Conservation (phyloP, 2,329 filamentous ascomycete genomes). For the Helotiales sp. region DNA sequence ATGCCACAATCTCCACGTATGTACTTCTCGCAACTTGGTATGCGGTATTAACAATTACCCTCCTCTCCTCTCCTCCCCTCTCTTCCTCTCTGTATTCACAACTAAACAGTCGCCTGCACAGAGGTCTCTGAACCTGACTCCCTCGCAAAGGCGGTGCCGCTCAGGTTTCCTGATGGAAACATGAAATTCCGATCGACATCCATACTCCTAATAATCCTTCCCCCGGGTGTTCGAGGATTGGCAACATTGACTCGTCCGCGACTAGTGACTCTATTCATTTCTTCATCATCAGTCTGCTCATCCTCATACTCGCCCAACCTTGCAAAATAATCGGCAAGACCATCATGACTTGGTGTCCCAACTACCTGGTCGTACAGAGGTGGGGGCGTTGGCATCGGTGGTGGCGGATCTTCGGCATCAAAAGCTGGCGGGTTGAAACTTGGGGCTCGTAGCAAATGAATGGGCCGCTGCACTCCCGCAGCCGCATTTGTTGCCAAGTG, state of each 20-base stretch:
- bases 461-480: slow-evolving; percentile 43
- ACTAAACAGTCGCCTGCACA: background rate
- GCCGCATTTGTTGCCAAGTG: slow-evolving; percentile 39
- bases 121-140: background rate
- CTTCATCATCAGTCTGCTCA: slow-evolving; percentile 33
- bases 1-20: background rate
- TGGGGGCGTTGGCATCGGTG: slow-evolving; percentile 67
- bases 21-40: background rate
- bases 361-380: slow-evolving; percentile 68
- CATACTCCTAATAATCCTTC: slow-evolving; percentile 35
- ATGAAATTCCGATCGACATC: slow-evolving; percentile 37
- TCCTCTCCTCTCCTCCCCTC: background rate
- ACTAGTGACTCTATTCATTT: slow-evolving; percentile 23
- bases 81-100: background rate
- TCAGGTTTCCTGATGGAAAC: slow-evolving; percentile 14
- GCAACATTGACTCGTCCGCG: slow-evolving; percentile 35
- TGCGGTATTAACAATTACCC: background rate
- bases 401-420: slow-evolving; percentile 67
- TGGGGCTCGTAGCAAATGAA: slow-evolving; percentile 67
- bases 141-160: background rate
- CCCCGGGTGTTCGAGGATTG: slow-evolving; percentile 36
- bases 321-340: slow-evolving; percentile 68
- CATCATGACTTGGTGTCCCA: slow-evolving; percentile 50
- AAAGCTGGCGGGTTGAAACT: slow-evolving; percentile 72
- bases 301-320: slow-evolving; percentile 40